Conservation (phyloP, 345 rosid species). For the Eucalyptus victrix region DNA sequence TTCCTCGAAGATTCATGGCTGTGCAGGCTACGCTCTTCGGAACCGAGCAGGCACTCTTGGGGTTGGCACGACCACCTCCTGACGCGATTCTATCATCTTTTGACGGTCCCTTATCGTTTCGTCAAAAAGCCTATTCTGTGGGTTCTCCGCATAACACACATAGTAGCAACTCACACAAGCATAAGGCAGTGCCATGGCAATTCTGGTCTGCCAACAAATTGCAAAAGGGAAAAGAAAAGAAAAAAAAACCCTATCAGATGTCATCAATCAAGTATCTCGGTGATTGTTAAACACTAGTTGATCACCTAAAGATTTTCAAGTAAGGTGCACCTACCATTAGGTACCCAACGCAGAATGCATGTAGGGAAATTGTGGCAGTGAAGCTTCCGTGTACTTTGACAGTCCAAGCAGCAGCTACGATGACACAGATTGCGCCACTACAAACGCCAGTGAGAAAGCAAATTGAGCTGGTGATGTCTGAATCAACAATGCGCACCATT, state of each 20-base stretch:
- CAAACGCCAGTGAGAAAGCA: constrained; percentile 95
- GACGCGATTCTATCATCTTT: constrained; percentile 27
- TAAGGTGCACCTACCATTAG: constrained; percentile 56
- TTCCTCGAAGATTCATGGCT: neutral
- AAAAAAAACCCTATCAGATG: neutral
- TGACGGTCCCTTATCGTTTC: constrained; percentile 46
- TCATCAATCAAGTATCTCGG: neutral
- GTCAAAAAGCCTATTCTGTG: constrained; percentile 62
- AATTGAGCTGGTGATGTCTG: constrained; percentile 81
- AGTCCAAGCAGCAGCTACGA: constrained; percentile 85
- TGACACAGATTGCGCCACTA: constrained; percentile 87
- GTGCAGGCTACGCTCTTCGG: neutral
- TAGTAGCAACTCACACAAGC: constrained; percentile 97
- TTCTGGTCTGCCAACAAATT: constrained; percentile 4
- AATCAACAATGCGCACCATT: constrained; percentile 58
- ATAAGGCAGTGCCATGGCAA: constrained; percentile 93
- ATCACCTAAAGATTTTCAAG: neutral
- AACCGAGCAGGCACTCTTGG: constrained; percentile 53
- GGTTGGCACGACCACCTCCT: constrained; percentile 41
- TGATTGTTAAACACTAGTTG: neutral
- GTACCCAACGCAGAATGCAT: constrained; percentile 74
- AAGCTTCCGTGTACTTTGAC: constrained; percentile 38
- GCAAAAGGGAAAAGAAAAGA: neutral
- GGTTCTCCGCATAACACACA: constrained; percentile 85
- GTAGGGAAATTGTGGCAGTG: constrained; percentile 72